Conservation (phyloP, 345 rosid species). For the Ceriops decandra region DNA sequence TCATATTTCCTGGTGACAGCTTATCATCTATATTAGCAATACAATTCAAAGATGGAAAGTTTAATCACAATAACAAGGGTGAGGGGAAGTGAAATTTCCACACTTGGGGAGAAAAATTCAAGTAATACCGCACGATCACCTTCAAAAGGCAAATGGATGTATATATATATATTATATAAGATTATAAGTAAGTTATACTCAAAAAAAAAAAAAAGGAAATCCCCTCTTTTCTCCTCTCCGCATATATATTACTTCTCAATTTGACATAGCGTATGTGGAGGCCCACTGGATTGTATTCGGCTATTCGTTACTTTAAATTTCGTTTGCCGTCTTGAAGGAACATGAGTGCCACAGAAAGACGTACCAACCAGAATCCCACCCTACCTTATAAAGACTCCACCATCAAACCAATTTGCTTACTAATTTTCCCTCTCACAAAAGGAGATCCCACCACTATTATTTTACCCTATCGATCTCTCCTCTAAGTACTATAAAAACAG, state of each 20-base stretch:
- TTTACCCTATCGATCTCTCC: not conserved
- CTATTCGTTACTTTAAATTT: no score
- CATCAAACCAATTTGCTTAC: no score
- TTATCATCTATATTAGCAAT: not conserved
- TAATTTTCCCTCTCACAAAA: no score
- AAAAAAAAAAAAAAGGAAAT: no score
- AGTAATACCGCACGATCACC: slow-evolving; percentile 1
- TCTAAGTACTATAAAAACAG: not conserved
- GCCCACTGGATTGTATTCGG: no score
- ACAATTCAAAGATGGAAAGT: not conserved
- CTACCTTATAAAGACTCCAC: no score
- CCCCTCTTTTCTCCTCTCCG: not conserved
- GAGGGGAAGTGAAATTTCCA: not conserved
- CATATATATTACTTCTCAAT: not conserved
- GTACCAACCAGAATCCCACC: no score
- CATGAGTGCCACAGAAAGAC: no score
- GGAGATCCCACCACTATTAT: slow-evolving; percentile 2
- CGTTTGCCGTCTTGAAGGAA: no score
- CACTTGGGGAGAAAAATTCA: slow-evolving; percentile 20
- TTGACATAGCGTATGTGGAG: not conserved
- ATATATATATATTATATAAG: not conserved
- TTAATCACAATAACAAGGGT: not conserved
- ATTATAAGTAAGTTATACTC: no score
- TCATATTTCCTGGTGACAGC: not conserved
- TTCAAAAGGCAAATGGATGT: slow-evolving; percentile 22